These are phyloP conservation scores for Fusarium fujikuroi DNA, from an alignment of 2,329 filamentous ascomycete genomes.

Conservation along the genomic window DNA sequence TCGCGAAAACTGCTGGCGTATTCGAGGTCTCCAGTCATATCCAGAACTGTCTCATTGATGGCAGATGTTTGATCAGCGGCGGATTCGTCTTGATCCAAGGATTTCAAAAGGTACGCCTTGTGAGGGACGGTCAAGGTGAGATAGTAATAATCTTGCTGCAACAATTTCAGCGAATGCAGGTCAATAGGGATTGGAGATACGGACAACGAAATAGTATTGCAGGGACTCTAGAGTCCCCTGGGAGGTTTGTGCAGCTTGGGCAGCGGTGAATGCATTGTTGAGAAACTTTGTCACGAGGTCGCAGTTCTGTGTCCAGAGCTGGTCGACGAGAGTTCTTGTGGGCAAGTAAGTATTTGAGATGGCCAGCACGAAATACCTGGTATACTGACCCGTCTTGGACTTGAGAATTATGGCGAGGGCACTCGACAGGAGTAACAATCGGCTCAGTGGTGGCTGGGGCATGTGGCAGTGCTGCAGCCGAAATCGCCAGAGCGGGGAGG, in stretches of 20 bases:
- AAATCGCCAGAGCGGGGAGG: not conserved
- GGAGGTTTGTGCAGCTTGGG: not conserved
- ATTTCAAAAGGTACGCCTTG: not conserved
- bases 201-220: not conserved
- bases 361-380: accelerated
- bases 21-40: not conserved
- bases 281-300: not conserved
- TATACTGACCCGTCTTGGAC: not conserved
- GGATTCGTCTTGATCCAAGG: not conserved
- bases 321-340: not conserved
- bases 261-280: not conserved
- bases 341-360: accelerated
- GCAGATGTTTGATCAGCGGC: not conserved
- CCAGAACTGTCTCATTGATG: not conserved
- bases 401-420: not conserved
- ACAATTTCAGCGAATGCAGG: not conserved
- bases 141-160: not conserved
- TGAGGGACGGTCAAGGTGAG: not conserved
- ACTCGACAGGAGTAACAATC: not conserved
- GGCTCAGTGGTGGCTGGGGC: not conserved
- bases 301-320: not conserved
- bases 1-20: not conserved
- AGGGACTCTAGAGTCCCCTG: not conserved
- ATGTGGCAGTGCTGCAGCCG: not conserved
- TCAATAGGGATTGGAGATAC: not conserved